Evolutionary conservation across 495 filamentous ascomycete genomes (phyloP), one percentile per base, ranked within the genome.

Genomic region (Talaromyces stipitatus): DNA sequence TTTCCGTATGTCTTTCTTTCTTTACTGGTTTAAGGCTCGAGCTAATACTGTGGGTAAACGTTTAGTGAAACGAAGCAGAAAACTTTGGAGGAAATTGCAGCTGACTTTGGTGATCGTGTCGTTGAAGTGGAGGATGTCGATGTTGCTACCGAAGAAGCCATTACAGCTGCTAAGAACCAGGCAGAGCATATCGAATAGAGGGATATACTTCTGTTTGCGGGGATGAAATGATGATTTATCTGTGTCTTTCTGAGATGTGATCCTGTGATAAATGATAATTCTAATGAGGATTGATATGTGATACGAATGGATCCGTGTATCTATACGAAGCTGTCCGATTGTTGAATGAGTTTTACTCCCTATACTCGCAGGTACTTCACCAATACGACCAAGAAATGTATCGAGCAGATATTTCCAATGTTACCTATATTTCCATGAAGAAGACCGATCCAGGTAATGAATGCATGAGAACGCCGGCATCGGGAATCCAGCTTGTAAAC

Each of bases 81-180:
- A 65, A 81, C 78, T 0, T 69, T 84, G 4, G 81, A 84, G 61
- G 81, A 83, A 62, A 81, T 84, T 50, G 80, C 80, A 1, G 75
- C 72, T 2, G 78, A 78, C 0, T 84, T 84, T 45, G 79, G 81
- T 14, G 81, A 84, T 57, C 72, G 72, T 28, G 78, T 84, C 4
- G 70, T 82, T 14, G 53, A 63, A 20, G 64, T 73, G 16, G 73
- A 72, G 22, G 73, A 72, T 8, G 24, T 20, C 20, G 54, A 55
- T 14, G n/a, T 55, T 46, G 54, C 54, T 16, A 41, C 24, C 24
- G 54, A 55, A 46, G 54, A 55, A 29, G 54, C 54, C 14, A 41
- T 55, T 20, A 55, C 36, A 12, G 63, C 24, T 41, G 30, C 62
- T 10, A 66, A 69, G 58, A 61, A 61, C 23, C 56, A 68, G 6